Evolutionary conservation across 1,284 basidiomycete species (phyloP), one percentile per base, ranked within the genome.

Genomic region (Pascua sp.): DNA sequence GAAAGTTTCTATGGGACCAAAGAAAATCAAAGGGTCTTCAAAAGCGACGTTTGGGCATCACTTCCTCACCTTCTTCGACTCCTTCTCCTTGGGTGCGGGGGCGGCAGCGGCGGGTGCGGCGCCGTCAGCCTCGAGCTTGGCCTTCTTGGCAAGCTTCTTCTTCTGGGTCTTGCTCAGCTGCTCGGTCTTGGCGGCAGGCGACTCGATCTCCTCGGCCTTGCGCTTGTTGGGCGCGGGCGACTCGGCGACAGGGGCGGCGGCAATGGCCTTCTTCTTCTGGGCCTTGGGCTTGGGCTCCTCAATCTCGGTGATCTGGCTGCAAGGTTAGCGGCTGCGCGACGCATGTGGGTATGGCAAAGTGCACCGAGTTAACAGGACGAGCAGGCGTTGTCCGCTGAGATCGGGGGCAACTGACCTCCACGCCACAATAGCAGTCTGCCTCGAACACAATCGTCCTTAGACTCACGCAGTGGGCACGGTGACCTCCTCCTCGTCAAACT

Each of bases 41-140:
- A 32, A 32, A 32, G 24, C 24, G 4, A 7, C 24, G 24, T 32
- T 32, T 32, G 24, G 24, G 4, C 24, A 37, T 61, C 54, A 71
- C 61, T 71, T 72, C 57, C 71, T 71, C 68, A 73, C 73, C 73
- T 75, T 75, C 53, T 71, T 69, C 47, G 67, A 63, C 64, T 78
- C 74, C 46, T 71, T 71, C 56, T 81, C 78, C 55, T 72, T 71
- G 56, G 72, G 71, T 18, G 53, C 50, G 42, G 60, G 63, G 60
- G 67, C 54, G 47, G 50, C 67, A 24, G 68, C 74, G 5, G 77
- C 78, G 81, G 79, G 17, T 83, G 85, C 81, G 47, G 82, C 79
- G 24, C 69, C 67, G 24, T 60, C 69, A 15, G 53, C 67, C 61
- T 72, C 72, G 39, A 62, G 56, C 63, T 73, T 74, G 45, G 69